Base-by-base conservation (phyloP, 179 eudicot genomes). In the Carnegiea gigantea region DNA sequence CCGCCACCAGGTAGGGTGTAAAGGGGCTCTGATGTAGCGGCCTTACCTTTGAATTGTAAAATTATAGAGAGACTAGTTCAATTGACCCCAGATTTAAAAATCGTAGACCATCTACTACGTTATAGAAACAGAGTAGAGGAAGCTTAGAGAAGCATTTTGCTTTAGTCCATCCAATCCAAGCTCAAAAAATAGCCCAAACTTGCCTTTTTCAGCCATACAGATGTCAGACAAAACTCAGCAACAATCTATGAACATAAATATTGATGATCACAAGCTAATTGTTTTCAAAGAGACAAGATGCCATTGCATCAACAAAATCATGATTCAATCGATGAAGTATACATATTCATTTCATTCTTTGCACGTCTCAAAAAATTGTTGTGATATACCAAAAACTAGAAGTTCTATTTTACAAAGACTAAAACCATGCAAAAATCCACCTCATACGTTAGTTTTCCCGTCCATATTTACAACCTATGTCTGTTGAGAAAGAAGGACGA, bases 401-500 rank as follows among this genome's bases (percentile, higher is more conserved):
- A 33, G 26, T 53, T 18, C 14, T 53, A 24, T 49, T 48, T 65
- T 9, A 76, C 78, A 53, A 18, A 49, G 30, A 76, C 65, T 30
- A 33, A 28, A 57, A 8, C 21, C 17, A 23, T 11, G 44, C 17
- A 75, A 48, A 48, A 28, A 57, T n/a, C 70, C 33, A 11, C 49
- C 70, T 3, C 28, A 54, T 51, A 79, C 44, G 3, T 53, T n/a
- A 9, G 51, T 71, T 20, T 9, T 53, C 11, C 49, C 77, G 44
- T 44, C 59, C 23, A 7, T 59, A 48, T 46, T 33, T 8, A n/a
- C 28, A 18, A n/a, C 53, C 51, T 85, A 79, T 0, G 48, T 78
- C 84, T 95, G 93, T 82, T 91, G 98, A 79, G 99, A 95, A 44
- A 95, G 86, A 72, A 95, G 95, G 75, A 92, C 95, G 79, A 95